Conservation (phyloP, 2,329 filamentous ascomycete genomes). For the Pseudohalonectria lignicola region DNA sequence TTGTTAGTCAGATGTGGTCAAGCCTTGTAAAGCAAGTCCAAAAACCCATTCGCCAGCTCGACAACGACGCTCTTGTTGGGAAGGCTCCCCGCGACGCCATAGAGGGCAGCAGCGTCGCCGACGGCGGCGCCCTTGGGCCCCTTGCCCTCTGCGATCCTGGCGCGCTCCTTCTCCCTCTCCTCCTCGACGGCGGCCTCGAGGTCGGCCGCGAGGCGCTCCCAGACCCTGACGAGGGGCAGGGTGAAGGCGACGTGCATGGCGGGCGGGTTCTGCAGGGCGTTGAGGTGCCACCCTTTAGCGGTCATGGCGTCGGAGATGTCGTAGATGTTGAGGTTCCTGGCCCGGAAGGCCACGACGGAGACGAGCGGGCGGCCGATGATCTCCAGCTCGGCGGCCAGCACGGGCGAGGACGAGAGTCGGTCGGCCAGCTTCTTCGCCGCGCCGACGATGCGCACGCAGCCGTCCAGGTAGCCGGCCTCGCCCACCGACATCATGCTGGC, state of each 20-base stretch:
- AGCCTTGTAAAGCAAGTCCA: slow-evolving; percentile 87
- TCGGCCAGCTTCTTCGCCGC: slow-evolving; percentile 72
- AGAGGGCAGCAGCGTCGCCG: slow-evolving; percentile 78
- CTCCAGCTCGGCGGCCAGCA: slow-evolving; percentile 61
- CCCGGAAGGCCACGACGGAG: slow-evolving; percentile 79
- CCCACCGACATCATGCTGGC: slow-evolving; percentile 81
- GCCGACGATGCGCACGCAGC: slow-evolving; percentile 81
- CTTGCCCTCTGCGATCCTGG: slow-evolving; percentile 58
- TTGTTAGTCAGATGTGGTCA: no score
- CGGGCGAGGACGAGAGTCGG: slow-evolving; percentile 58
- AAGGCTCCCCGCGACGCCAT: slow-evolving; percentile 88
- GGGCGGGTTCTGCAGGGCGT: slow-evolving; percentile 81
- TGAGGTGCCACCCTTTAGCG: slow-evolving; percentile 84
- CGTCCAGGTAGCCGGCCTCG: slow-evolving; percentile 76
- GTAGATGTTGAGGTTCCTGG: slow-evolving; percentile 82
- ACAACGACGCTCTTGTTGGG: slow-evolving; percentile 94
- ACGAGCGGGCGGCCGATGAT: slow-evolving; percentile 80
- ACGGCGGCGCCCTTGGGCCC: slow-evolving; percentile 52
- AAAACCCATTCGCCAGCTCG: slow-evolving; percentile 79
- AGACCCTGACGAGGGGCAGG: slow-evolving; percentile 69
- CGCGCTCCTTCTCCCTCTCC: slow-evolving; percentile 73
- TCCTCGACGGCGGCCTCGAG: slow-evolving; percentile 54
- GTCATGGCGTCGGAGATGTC: slow-evolving; percentile 87
- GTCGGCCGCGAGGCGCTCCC: slow-evolving; percentile 70
- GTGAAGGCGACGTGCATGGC: slow-evolving; percentile 94